These are phyloP conservation scores for Nitzschia putrida DNA, from an alignment of 108 stramenopile genomes.

Conservation along the genomic window DNA sequence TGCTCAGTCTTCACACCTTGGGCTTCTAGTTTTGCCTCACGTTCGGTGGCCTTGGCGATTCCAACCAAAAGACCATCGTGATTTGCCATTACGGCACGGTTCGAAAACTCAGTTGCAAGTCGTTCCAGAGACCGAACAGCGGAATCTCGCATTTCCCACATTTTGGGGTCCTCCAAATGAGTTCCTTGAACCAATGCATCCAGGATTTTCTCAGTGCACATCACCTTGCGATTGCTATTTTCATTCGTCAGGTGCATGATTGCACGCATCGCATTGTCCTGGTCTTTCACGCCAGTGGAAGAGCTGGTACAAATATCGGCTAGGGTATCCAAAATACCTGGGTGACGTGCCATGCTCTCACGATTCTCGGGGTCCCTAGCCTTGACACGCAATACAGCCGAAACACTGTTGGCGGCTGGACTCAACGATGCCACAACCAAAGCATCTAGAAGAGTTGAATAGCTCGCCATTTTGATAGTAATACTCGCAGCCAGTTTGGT, in stretches of 20 bases:
- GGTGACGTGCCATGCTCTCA: constrained; percentile 64
- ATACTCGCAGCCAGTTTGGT: constrained; percentile 78
- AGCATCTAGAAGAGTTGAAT: constrained; percentile 62
- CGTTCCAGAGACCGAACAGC: constrained; percentile 80
- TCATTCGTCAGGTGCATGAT: constrained; percentile 85
- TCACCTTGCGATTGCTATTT: constrained; percentile 55
- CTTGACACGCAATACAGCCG: constrained; percentile 82
- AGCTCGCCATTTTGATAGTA: constrained; percentile 62
- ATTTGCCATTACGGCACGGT: constrained; percentile 77
- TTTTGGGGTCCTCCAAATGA: constrained; percentile 31
- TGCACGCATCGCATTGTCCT: constrained; percentile 81
- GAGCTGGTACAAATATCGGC: constrained; percentile 47
- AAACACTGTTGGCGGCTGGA: constrained; percentile 55
- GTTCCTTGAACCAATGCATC: constrained; percentile 71
- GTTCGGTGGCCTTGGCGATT: constrained; percentile 75
- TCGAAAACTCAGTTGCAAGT: constrained; percentile 77
- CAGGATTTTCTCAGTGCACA: constrained; percentile 68
- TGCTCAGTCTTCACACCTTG: constrained; percentile 38
- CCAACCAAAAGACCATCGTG: constrained; percentile 69
- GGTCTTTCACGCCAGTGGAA: constrained; percentile 44
- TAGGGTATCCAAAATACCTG: constrained; percentile 72
- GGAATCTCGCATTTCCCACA: constrained; percentile 61
- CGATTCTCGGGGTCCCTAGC: constrained; percentile 78
- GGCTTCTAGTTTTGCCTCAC: constrained; percentile 68
- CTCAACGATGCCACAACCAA: constrained; percentile 77